Percentiles rank a stretch among this genome's conserved stretches.
Conservation (phyloP, 2,329 filamentous ascomycete species). For the Endocalyx cinctus region DNA sequence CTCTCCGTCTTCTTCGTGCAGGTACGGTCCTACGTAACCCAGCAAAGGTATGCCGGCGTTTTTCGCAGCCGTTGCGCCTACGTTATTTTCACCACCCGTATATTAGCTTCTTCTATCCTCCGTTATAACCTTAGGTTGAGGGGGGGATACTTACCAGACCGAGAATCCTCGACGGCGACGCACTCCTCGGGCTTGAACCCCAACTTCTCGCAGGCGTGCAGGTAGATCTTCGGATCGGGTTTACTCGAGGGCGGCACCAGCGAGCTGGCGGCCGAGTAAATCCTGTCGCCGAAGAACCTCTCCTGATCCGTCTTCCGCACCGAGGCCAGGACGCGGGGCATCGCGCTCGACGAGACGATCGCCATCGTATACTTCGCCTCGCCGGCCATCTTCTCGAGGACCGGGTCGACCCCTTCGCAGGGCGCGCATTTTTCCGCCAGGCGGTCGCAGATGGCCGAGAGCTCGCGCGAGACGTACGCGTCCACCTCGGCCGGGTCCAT, state of each 20-base stretch:
- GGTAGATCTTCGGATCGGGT: slow-evolving; percentile 85
- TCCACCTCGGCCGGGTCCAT: slow-evolving; percentile 67
- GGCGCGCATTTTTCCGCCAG: slow-evolving; percentile 63
- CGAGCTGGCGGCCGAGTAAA: slow-evolving; percentile 80
- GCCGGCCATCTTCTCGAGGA: slow-evolving; percentile 60
- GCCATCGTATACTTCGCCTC: slow-evolving; percentile 66
- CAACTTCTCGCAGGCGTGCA: slow-evolving; percentile 69
- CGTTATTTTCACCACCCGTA: neutral
- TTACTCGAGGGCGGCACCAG: slow-evolving; percentile 79
- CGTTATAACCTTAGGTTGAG: too few relatives aligned
- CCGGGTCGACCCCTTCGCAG: slow-evolving; percentile 63
- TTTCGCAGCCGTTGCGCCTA: slow-evolving; percentile 39
- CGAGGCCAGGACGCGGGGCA: slow-evolving; percentile 71
- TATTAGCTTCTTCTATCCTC: neutral
- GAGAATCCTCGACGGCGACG: slow-evolving; percentile 80
- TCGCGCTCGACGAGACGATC: slow-evolving; percentile 76
- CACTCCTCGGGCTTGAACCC: slow-evolving; percentile 67
- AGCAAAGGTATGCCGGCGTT: slow-evolving; percentile 76
- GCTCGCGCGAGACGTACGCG: slow-evolving; percentile 69
- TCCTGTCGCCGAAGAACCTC: slow-evolving; percentile 70
- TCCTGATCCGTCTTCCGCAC: slow-evolving; percentile 75
- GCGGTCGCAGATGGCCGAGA: slow-evolving; percentile 79
- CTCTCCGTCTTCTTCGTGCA: slow-evolving; percentile 30
- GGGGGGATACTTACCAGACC: slow-evolving; percentile 4
- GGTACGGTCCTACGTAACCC: slow-evolving; percentile 80